These are phyloP conservation scores for Pyrus betulifolia DNA, from an alignment of 306 rosid genomes.

Conservation along the genomic window DNA sequence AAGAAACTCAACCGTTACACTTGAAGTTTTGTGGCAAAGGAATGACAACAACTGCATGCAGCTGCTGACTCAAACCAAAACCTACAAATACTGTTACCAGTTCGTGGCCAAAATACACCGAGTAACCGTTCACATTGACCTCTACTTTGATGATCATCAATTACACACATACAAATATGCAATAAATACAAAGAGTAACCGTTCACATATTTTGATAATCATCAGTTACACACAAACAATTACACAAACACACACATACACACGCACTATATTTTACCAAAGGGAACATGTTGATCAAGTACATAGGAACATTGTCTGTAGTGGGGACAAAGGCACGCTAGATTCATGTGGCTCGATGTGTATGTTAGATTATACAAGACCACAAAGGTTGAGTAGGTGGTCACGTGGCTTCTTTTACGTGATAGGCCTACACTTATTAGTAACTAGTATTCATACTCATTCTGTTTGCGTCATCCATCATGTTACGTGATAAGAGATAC, in stretches of 20 bases:
- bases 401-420: not conserved
- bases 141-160: not conserved
- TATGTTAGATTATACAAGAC: not conserved
- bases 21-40: not conserved
- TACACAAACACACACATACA: too few relatives aligned
- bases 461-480: not conserved
- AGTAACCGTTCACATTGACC: not conserved
- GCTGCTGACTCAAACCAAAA: not conserved
- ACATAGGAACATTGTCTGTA: not conserved
- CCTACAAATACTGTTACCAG: not conserved
- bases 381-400: not conserved
- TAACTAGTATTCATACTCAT: not conserved
- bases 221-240: too few relatives aligned
- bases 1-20: slow-evolving; percentile 33
- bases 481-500: not conserved
- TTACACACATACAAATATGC: not conserved
- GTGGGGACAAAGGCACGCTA: not conserved
- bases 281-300: not conserved
- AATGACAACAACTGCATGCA: not conserved
- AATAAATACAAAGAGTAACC: not conserved
- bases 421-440: too few relatives aligned
- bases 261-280: not conserved
- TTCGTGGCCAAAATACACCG: not conserved
- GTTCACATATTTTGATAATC: not conserved
- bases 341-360: not conserved